phyloP scores from a whole-genome alignment of 345 rosid species.

The Lenwebbia sp. region DNA sequence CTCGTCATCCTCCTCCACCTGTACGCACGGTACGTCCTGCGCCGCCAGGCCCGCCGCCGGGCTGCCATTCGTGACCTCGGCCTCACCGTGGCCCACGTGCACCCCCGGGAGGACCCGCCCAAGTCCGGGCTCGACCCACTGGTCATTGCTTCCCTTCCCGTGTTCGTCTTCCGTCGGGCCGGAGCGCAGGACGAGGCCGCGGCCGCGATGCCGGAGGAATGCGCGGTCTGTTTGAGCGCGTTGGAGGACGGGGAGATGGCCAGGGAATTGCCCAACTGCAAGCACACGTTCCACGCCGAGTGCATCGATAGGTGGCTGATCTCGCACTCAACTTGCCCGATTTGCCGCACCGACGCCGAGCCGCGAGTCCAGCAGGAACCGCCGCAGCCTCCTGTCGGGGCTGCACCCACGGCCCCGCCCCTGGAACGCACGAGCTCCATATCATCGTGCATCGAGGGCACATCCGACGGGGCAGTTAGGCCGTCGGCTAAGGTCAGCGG shows the following conservation, averaged over 20 bases:
- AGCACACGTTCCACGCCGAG: constrained; percentile 37
- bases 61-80: neutral
- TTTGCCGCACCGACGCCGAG: constrained; percentile 30
- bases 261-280: constrained; percentile 36
- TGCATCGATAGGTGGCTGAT: constrained; percentile 40
- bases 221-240: constrained; percentile 32
- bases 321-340: constrained; percentile 35
- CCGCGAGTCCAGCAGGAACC: constrained; percentile 3
- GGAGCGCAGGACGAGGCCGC: neutral
- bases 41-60: constrained; percentile 24
- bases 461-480: constrained; percentile 5
- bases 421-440: constrained; percentile 7
- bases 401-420: constrained; percentile 24
- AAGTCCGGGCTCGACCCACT: constrained; percentile 30
- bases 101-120: constrained; percentile 15
- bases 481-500: constrained; percentile 14
- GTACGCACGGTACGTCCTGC: constrained; percentile 25
- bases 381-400: constrained; percentile 18
- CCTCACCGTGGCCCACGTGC: neutral
- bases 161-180: constrained; percentile 5
- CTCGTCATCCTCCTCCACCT: constrained; percentile 26
- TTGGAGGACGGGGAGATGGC: constrained; percentile 18
- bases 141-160: constrained; percentile 30
- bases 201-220: constrained; percentile 5
- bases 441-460: constrained; percentile 5